phyloP scores from a whole-genome alignment of 805 yeast species.

The Tanozyma kutaoensis region DNA sequence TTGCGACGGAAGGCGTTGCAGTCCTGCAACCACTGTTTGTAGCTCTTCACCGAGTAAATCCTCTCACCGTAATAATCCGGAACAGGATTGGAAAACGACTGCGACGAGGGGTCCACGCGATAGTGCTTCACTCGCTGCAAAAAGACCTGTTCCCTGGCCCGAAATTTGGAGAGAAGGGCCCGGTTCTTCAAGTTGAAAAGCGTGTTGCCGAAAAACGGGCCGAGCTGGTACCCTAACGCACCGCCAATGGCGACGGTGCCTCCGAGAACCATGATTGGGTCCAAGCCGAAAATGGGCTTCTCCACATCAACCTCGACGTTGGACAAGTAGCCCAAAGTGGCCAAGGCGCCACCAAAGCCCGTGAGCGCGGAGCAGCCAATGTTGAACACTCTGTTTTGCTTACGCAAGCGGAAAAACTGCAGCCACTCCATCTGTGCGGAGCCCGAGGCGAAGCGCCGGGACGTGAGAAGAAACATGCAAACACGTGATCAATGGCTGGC shows the following conservation, averaged over 20 bases:
- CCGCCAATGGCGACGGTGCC: slow-evolving; percentile 66
- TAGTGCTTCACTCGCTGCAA: slow-evolving; percentile 60
- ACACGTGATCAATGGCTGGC: too few species aligned
- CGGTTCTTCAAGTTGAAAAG: slow-evolving; percentile 47
- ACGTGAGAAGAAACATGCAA: too few species aligned
- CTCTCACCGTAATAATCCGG: slow-evolving; percentile 99
- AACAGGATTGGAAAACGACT: slow-evolving; percentile 84
- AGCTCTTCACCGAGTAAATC: slow-evolving; percentile 72
- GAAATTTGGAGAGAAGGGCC: slow-evolving; percentile 31
- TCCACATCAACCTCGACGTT: slow-evolving; percentile 82
- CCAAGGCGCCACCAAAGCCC: slow-evolving; percentile 48
- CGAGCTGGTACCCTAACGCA: slow-evolving; percentile 64
- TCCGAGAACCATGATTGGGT: slow-evolving; percentile 71
- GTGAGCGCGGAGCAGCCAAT: slow-evolving; percentile 54
- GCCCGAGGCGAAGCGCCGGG: too few species aligned
- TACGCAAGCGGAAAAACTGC: slow-evolving; percentile 64
- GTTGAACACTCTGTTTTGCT: slow-evolving; percentile 61
- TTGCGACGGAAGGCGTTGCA: slow-evolving; percentile 83
- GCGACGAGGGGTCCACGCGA: slow-evolving; percentile 87
- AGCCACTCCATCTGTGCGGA: slow-evolving; percentile 79
- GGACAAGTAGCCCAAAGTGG: slow-evolving; percentile 67
- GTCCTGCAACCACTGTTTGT: slow-evolving; percentile 94
- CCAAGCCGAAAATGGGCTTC: slow-evolving; percentile 74
- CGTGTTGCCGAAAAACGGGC: slow-evolving; percentile 55
- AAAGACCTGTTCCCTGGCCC: slow-evolving; percentile 57